These are phyloP conservation scores for Yarrowia osloensis DNA, from an alignment of 805 yeast genomes.

Conservation along the genomic window DNA sequence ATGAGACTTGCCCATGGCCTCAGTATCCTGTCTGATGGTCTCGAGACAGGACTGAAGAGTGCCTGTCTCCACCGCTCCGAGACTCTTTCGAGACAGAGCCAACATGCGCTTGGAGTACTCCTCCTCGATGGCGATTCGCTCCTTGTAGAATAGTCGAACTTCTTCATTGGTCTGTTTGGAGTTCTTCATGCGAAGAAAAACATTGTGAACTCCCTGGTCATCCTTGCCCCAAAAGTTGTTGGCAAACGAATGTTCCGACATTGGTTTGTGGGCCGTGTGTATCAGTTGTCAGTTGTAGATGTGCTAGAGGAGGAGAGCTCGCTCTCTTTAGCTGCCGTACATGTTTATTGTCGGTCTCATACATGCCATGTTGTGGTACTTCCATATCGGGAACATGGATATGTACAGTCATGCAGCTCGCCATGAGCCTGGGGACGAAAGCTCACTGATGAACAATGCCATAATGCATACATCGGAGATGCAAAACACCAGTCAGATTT, in stretches of 20 bases:
- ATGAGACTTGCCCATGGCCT: conserved; percentile 58
- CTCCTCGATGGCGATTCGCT: conserved; percentile 62
- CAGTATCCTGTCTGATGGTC: conserved; percentile 58
- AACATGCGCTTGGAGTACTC: conserved; percentile 64
- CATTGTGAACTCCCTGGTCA: conserved; percentile 57
- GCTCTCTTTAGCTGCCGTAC: background rate
- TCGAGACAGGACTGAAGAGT: conserved; percentile 61
- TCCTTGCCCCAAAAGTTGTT: conserved; percentile 56
- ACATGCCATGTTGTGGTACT: conserved; percentile 19
- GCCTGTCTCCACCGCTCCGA: conserved; percentile 64
- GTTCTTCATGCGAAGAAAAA: conserved; percentile 59
- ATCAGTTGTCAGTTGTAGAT: conserved; percentile 1
- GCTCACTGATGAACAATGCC: conserved; percentile 9
- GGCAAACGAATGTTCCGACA: conserved; percentile 38
- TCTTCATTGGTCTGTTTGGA: conserved; percentile 61
- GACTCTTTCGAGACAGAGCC: conserved; percentile 51
- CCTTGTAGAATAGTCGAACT: conserved; percentile 53
- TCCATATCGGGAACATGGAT: background rate
- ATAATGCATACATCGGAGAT: background rate
- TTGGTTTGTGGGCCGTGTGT: background rate
- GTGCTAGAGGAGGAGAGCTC: conserved; percentile 4
- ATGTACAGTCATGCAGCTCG: conserved; percentile 7
- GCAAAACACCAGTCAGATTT: background rate
- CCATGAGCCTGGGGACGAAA: background rate
- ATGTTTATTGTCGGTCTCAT: conserved; percentile 8